Conservation (phyloP, 768 basidiomycete genomes). For the Tulasnella sp. region DNA sequence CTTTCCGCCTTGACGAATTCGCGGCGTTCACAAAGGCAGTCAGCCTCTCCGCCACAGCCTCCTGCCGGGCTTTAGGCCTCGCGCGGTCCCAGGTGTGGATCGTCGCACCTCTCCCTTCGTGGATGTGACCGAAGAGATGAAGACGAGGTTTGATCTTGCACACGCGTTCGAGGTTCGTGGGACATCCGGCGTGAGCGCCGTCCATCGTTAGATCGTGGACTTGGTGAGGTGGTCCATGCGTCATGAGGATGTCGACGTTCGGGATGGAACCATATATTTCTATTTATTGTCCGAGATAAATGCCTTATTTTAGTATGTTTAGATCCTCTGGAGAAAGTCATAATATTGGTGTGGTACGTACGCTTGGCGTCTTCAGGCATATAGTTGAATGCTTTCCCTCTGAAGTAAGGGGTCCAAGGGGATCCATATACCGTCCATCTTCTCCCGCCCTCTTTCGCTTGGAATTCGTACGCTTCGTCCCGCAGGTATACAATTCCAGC, state of each 20-base stretch:
- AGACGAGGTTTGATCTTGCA: neutral
- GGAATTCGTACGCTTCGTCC: conserved; percentile 14
- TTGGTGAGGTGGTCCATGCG: conserved; percentile 12
- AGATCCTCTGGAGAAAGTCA: neutral
- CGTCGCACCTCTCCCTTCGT: conserved; percentile 8
- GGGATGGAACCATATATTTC: neutral
- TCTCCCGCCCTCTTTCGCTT: conserved; percentile 1
- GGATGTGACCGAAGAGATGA: conserved; percentile 18
- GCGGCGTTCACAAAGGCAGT: conserved; percentile 16
- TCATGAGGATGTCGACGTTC: neutral
- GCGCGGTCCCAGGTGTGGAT: conserved; percentile 10
- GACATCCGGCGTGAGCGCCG: conserved; percentile 5
- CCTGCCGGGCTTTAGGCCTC: neutral
- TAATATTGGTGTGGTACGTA: neutral
- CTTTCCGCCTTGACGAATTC: conserved; percentile 1
- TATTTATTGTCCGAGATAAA: neutral
- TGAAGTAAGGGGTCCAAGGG: conserved; percentile 15
- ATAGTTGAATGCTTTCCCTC: conserved; percentile 16
- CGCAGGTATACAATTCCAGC: conserved; percentile 11
- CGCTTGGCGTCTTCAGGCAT: conserved; percentile 11
- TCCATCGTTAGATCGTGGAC: conserved; percentile 5
- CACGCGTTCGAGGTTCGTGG: neutral
- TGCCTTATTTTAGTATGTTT: neutral
- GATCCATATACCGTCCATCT: conserved; percentile 17
- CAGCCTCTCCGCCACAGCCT: neutral